Percentiles rank a stretch among this genome's conserved stretches.
Evolutionary conservation across 2,329 filamentous ascomycete genomes (phyloP).

Genomic region (Sclerotinia sclerotiorum): DNA sequence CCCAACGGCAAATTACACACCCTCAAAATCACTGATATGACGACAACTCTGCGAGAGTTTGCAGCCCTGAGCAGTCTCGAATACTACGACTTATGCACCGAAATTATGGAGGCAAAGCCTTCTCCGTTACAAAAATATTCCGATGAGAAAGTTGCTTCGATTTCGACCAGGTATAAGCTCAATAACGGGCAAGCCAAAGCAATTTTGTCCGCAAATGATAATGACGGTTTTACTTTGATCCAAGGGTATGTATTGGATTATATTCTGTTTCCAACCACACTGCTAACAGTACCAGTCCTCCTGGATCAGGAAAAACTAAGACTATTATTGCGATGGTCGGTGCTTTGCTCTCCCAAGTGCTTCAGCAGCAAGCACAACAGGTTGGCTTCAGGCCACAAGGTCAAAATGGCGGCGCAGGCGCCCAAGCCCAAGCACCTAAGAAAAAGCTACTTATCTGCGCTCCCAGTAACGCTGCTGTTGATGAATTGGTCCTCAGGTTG

Average conservation of each 20-base stretch:
- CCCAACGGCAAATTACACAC: conserved; percentile 71
- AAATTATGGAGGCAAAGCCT: conserved; percentile 85
- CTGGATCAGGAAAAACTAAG: conserved; percentile 97
- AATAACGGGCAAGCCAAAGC: conserved; percentile 90
- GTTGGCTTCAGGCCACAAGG: conserved; percentile 38
- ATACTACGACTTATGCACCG: conserved; percentile 94
- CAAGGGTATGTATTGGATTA: conserved; percentile 64
- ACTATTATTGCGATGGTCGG: conserved; percentile 97
- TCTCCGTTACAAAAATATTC: conserved; percentile 83
- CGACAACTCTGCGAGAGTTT: conserved; percentile 92
- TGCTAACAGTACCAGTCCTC: conserved; percentile 57
- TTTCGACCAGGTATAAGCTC: conserved; percentile 76
- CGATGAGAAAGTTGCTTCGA: conserved; percentile 66
- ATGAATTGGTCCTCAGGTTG: conserved; percentile 90
- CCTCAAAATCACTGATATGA: conserved; percentile 87
- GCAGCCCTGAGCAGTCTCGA: conserved; percentile 86
- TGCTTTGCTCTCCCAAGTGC: conserved; percentile 65
- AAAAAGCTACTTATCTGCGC: conserved; percentile 96
- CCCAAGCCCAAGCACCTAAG: conserved; percentile 42
- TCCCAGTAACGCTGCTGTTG: conserved; percentile 97
- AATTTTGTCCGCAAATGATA: conserved; percentile 87
- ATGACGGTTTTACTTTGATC: conserved; percentile 94
- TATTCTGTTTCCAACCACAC: conserved; percentile 32
- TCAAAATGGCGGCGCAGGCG: conserved; percentile 40
- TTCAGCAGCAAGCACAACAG: conserved; percentile 38